Conservation (phyloP, 352 stramenopile genomes). For the Pythium grandisporangium region DNA sequence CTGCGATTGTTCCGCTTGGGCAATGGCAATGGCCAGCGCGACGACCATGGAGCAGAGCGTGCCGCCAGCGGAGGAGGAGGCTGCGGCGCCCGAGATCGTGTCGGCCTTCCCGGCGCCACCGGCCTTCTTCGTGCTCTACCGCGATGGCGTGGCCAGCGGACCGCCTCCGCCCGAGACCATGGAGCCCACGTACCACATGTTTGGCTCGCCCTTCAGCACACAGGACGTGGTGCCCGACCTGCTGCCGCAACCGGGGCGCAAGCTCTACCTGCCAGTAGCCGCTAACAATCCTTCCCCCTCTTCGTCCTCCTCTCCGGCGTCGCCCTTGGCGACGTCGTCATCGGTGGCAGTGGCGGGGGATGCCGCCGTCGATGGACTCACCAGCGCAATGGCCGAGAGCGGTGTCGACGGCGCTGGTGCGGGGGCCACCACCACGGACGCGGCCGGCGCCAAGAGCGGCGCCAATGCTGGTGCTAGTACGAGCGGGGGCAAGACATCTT, state of each 20-base stretch:
- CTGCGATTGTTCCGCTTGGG: too few species aligned
- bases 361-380: too few species aligned
- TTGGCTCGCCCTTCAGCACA: constrained; percentile 76
- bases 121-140: constrained; percentile 70
- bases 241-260: constrained; percentile 43
- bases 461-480: constrained; percentile 1
- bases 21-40: constrained; percentile 4
- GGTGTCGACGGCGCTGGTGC: background rate
- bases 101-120: constrained; percentile 75
- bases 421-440: background rate
- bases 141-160: constrained; percentile 30
- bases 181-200: constrained; percentile 80
- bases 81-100: constrained; percentile 66
- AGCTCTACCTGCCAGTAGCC: constrained; percentile 33
- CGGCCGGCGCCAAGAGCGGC: constrained; percentile 2
- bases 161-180: constrained; percentile 60
- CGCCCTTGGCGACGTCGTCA: too few species aligned
- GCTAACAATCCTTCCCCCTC: too few species aligned
- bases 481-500: too few species aligned
- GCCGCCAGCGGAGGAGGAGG: constrained; percentile 2
- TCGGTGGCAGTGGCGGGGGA: too few species aligned
- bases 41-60: constrained; percentile 3
- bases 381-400: too few species aligned
- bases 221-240: constrained; percentile 73
- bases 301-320: too few species aligned